A percentile compares a stretch with the other conserved stretches of the same genome.
Conservation (phyloP, 2,329 filamentous ascomycete species). For the Aspergillus carbonarius region DNA sequence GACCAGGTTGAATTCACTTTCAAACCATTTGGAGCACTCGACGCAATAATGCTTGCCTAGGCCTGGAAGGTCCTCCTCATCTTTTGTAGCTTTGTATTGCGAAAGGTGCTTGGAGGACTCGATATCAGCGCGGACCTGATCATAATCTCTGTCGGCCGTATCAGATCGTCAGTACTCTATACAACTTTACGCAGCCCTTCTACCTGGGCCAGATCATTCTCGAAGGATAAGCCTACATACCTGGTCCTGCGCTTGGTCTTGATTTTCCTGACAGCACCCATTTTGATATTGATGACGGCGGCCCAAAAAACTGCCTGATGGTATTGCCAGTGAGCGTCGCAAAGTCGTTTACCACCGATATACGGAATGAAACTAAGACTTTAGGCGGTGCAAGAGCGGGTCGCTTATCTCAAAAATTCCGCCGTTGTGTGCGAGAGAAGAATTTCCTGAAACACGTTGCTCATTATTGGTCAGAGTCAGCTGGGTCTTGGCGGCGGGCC, state of each 20-base stretch:
- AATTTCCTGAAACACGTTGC: slow-evolving; percentile 26
- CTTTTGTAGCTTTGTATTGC: slow-evolving; percentile 75
- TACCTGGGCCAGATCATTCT: slow-evolving; percentile 6
- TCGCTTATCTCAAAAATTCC: slow-evolving; percentile 28
- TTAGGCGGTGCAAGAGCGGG: slow-evolving; percentile 28
- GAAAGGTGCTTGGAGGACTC: slow-evolving; percentile 74
- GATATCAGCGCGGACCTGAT: slow-evolving; percentile 86
- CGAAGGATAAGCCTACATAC: slow-evolving; percentile 41
- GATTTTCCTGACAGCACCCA: slow-evolving; percentile 67
- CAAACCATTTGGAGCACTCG: slow-evolving; percentile 96
- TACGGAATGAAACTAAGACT: slow-evolving; percentile 31
- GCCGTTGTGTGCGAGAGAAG: slow-evolving; percentile 25
- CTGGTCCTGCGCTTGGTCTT: slow-evolving; percentile 73
- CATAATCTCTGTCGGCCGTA: slow-evolving; percentile 69
- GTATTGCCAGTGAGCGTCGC: slow-evolving; percentile 3
- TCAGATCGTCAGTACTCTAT: not conserved
- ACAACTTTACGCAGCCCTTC: not conserved
- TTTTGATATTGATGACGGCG: slow-evolving; percentile 40
- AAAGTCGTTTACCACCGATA: slow-evolving; percentile 33
- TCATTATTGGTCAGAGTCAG: slow-evolving; percentile 27
- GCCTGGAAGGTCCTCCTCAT: slow-evolving; percentile 81
- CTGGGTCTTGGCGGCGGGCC: slow-evolving; percentile 22
- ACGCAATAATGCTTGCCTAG: slow-evolving; percentile 84
- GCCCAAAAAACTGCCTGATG: slow-evolving; percentile 15
- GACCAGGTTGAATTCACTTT: slow-evolving; percentile 73